Conservation (phyloP, 2,329 filamentous ascomycete species). For the Exophiala sideris region DNA sequence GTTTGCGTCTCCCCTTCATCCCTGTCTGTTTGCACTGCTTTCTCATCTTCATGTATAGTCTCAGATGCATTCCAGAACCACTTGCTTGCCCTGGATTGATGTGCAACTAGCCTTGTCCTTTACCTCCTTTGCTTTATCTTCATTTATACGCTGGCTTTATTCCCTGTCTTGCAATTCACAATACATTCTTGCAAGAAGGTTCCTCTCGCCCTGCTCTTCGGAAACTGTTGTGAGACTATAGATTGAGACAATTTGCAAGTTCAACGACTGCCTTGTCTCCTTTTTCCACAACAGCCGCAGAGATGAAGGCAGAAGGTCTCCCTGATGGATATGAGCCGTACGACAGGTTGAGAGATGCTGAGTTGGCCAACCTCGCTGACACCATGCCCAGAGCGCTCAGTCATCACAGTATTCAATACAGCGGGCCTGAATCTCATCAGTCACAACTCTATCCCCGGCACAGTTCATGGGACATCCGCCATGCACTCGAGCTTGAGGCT, state of each 20-base stretch:
- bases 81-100: slow-evolving; percentile 18
- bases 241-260: not conserved
- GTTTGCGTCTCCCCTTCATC: slow-evolving; percentile 25
- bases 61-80: slow-evolving; percentile 8
- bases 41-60: slow-evolving; percentile 9
- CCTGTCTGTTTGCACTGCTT: slow-evolving; percentile 29
- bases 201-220: not conserved
- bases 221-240: not conserved
- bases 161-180: slow-evolving; percentile 1
- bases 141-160: not conserved
- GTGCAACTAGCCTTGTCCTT: slow-evolving; percentile 7
- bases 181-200: not conserved
- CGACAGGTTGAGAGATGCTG: slow-evolving; percentile 2
- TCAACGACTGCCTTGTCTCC: slow-evolving; percentile 4
- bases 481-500: slow-evolving; percentile 11
- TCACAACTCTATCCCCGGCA: not conserved
- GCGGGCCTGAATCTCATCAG: not conserved
- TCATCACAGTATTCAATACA: slow-evolving; percentile 7
- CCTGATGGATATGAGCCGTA: slow-evolving; percentile 6
- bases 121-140: slow-evolving; percentile 4
- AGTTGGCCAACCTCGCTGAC: not conserved
- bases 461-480: slow-evolving; percentile 1
- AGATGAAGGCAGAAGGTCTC: slow-evolving; percentile 5
- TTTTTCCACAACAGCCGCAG: not conserved
- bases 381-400: slow-evolving; percentile 7